phyloP scores from a whole-genome alignment of 192 early-diverging fungal genomes.

The Coemansia sp. region DNA sequence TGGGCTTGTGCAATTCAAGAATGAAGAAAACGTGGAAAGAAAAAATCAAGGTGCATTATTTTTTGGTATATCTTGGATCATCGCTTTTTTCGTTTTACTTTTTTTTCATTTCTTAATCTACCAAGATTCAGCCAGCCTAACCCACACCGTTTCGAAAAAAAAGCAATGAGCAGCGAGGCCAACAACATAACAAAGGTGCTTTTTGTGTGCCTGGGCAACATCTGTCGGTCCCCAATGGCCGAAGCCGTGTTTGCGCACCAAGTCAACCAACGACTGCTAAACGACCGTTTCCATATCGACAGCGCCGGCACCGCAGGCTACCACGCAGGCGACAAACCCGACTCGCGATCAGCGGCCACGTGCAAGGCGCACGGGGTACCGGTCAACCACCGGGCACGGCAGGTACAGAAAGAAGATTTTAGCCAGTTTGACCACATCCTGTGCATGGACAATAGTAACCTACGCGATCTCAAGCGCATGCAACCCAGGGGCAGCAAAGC shows the following conservation, averaged over 20 bases:
- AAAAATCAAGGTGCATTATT: not conserved
- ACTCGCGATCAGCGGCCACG: conserved; percentile 64
- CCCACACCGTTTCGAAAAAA: too few relatives aligned
- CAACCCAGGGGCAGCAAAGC: conserved; percentile 47
- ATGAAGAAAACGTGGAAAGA: not conserved
- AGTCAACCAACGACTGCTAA: conserved; percentile 61
- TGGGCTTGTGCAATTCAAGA: conserved; percentile 1
- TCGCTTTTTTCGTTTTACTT: too few relatives aligned
- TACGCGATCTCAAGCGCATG: conserved; percentile 58
- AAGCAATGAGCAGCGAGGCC: not conserved
- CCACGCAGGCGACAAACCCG: conserved; percentile 73
- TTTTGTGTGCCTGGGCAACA: conserved; percentile 77
- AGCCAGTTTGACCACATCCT: conserved; percentile 79
- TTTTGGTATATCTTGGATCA: too few relatives aligned
- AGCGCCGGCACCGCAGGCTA: conserved; percentile 83
- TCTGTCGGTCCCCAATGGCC: conserved; percentile 91
- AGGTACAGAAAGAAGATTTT: conserved; percentile 67
- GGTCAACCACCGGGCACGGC: conserved; percentile 73
- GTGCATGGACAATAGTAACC: conserved; percentile 87
- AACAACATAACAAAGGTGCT: conserved; percentile 45
- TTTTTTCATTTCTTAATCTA: too few relatives aligned
- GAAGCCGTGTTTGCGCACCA: conserved; percentile 86
- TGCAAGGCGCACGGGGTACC: conserved; percentile 71
- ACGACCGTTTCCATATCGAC: conserved; percentile 70
- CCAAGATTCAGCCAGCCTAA: too few relatives aligned